Evolutionary conservation across 768 basidiomycete genomes (phyloP), one percentile per base, ranked within the genome.

Genomic region (Boletus bicolor): DNA sequence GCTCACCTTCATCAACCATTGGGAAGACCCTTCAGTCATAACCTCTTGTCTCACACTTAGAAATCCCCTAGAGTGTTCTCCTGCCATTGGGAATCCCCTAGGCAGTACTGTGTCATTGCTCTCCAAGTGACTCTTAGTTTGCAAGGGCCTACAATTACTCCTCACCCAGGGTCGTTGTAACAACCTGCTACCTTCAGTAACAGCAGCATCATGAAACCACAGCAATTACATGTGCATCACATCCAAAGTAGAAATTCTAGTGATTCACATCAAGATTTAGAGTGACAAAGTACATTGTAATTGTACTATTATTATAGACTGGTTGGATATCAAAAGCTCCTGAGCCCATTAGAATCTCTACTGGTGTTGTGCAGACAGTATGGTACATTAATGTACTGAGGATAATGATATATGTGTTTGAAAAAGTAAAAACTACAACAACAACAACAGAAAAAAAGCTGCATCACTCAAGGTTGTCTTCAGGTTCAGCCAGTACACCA

Each of bases 401-500:
- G 49, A 72, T 66, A 68, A 68, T 58, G 64, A 68, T 70, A 70
- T 63, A 49, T 62, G 59, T 19, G 3, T 55, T 34, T 8, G 21
- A 55, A 45, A 53, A 44, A 37, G 19, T 39, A 43, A 26, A 49
- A 44, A 47, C 30, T 2, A 5, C 19, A 28, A 57, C 24, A 43
- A 49, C 19, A 38, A 28, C 4, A 39, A 35, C 28, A 44, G 35
- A 28, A 2, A 39, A 12, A 28, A 30, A 45, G 5, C 6, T 36
- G 32, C 24, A 30, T 73, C 57, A 78, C 43, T 70, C 62, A 37
- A 73, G 63, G 51, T 82, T 76, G 44, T 83, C 84, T 52, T 75
- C 76, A 10, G 79, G 80, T 69, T 91, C 89, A 4, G 80, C 84
- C 14, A 77, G 76, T 36, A 89, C 77, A 26, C 89, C 90, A 62